Conservation (phyloP, 148 eudicot species). For the Diospyros lotus region DNA sequence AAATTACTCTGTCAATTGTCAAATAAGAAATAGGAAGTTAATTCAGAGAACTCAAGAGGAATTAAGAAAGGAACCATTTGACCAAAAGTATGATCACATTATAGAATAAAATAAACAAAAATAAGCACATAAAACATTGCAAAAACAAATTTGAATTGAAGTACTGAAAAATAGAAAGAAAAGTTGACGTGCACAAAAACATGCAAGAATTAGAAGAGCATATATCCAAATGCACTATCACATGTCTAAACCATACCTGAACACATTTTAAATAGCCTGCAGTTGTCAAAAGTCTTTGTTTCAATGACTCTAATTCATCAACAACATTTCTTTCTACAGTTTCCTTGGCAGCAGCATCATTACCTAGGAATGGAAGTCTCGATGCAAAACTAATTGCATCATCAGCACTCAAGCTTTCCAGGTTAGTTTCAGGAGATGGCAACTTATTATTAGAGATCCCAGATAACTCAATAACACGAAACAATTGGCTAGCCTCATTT, state of each 20-base stretch:
- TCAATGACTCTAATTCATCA: constrained; percentile 74
- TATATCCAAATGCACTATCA: constrained; percentile 2
- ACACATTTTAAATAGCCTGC: constrained; percentile 95
- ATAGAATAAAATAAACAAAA: not conserved
- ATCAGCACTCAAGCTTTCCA: constrained; percentile 64
- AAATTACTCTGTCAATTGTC: constrained; percentile 39
- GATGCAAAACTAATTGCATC: constrained; percentile 84
- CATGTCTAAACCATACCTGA: constrained; percentile 52
- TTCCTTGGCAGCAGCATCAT: constrained; percentile 41
- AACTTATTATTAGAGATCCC: constrained; percentile 44
- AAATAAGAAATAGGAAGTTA: constrained; percentile 1
- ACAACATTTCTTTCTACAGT: constrained; percentile 31
- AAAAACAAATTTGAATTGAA: not conserved
- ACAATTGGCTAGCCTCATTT: constrained; percentile 72
- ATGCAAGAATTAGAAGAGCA: not conserved
- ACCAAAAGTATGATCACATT: not conserved
- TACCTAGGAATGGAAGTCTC: constrained; percentile 36
- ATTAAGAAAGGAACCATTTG: not conserved
- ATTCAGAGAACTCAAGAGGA: not conserved
- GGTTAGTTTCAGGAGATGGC: constrained; percentile 36
- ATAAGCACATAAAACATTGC: not conserved
- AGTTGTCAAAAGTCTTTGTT: constrained; percentile 76
- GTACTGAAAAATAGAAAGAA: not conserved
- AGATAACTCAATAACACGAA: constrained; percentile 51
- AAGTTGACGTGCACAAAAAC: not conserved